phyloP scores from a whole-genome alignment of 768 basidiomycete genomes.

The Holtermanniella nyarrowii region DNA sequence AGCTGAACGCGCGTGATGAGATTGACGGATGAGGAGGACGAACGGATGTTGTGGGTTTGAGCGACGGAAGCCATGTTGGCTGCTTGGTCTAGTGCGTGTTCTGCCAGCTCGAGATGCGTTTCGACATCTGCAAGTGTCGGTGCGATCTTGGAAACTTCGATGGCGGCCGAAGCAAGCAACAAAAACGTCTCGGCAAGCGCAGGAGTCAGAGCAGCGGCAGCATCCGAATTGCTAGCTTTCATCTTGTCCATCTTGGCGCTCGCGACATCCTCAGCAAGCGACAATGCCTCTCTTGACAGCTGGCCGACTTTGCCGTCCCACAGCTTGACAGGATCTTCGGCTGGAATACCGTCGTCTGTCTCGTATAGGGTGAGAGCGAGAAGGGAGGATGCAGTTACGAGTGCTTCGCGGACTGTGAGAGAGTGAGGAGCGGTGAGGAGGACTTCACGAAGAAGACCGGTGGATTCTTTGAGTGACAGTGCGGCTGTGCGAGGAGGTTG shows the following conservation, averaged over 20 bases:
- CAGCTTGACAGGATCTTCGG: constrained; percentile 16
- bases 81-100: constrained; percentile 38
- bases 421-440: constrained; percentile 22
- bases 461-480: constrained; percentile 20
- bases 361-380: constrained; percentile 25
- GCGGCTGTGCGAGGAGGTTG: constrained; percentile 25
- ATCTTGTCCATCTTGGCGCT: constrained; percentile 30
- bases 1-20: constrained; percentile 36
- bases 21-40: constrained; percentile 23
- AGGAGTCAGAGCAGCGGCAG: constrained; percentile 18
- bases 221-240: constrained; percentile 9
- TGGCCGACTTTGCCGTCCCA: constrained; percentile 34
- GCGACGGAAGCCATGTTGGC: constrained; percentile 34
- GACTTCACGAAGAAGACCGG: constrained; percentile 18
- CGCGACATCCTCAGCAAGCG: constrained; percentile 29
- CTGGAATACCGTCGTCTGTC: constrained; percentile 18
- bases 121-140: constrained; percentile 23
- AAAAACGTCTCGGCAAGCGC: constrained; percentile 33
- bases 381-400: constrained; percentile 27
- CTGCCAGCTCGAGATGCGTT: constrained; percentile 30
- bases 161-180: constrained; percentile 23
- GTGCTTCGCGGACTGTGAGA: constrained; percentile 22
- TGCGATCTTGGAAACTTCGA: constrained; percentile 25
- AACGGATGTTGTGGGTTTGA: constrained; percentile 19
- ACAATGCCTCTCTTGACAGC: constrained; percentile 31